Evolutionary conservation across 106 monocot species (phyloP).

Genomic region (Hemerocallis citrina): DNA sequence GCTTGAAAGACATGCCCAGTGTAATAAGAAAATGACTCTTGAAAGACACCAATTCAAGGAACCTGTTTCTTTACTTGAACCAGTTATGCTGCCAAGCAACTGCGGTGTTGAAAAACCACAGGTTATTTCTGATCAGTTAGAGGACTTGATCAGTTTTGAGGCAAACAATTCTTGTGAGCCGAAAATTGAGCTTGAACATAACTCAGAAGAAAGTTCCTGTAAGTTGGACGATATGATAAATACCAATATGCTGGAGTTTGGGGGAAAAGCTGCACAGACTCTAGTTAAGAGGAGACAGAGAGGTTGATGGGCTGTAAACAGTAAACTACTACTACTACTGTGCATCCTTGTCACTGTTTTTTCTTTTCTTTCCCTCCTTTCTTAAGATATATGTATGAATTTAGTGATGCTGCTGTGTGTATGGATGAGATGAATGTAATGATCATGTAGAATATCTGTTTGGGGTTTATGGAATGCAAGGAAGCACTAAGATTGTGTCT

Average conservation of each 20-base stretch:
- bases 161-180: background rate
- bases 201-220: background rate
- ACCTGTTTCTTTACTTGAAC: conserved; percentile 16
- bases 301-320: too few species aligned
- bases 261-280: too few species aligned
- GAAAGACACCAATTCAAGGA: background rate
- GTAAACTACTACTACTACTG: too few species aligned
- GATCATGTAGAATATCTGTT: too few species aligned
- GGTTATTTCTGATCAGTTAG: conserved; percentile 11
- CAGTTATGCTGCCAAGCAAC: conserved; percentile 2
- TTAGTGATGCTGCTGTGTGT: too few species aligned
- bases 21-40: background rate
- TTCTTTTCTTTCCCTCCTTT: too few species aligned
- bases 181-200: background rate
- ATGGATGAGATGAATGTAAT: too few species aligned
- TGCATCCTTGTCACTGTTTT: too few species aligned
- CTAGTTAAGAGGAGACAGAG: too few species aligned
- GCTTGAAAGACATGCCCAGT: conserved; percentile 6
- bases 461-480: too few species aligned
- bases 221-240: conserved; percentile 42
- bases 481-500: too few species aligned
- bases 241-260: conserved; percentile 33
- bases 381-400: too few species aligned
- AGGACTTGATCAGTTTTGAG: conserved; percentile 34
- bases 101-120: background rate